Conservation (phyloP, 2,329 filamentous ascomycete genomes). For the Talaromyces sp. region DNA sequence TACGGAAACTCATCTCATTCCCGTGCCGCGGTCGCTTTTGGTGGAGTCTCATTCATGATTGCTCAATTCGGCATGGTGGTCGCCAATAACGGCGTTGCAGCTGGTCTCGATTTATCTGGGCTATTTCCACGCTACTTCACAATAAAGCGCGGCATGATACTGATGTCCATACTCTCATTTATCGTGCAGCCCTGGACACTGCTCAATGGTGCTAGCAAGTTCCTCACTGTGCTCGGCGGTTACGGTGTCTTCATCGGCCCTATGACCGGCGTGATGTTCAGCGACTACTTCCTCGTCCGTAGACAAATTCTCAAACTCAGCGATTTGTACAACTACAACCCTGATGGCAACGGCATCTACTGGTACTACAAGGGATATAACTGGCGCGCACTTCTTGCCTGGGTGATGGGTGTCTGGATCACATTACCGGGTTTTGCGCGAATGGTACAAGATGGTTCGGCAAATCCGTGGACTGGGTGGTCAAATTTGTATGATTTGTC, state of each 20-base stretch:
- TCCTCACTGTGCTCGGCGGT: constrained; percentile 9
- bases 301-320: constrained; percentile 7
- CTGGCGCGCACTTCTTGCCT: constrained; percentile 9
- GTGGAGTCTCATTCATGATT: neutral
- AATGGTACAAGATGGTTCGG: neutral
- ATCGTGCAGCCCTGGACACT: constrained; percentile 12
- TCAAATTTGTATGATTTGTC: constrained; percentile 10
- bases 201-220: neutral
- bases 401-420: constrained; percentile 7
- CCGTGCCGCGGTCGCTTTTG: constrained; percentile 6
- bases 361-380: constrained; percentile 8
- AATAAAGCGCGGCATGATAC: constrained; percentile 10
- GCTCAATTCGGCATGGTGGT: constrained; percentile 7
- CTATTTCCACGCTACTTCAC: constrained; percentile 13
- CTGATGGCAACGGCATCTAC: neutral
- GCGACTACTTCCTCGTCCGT: constrained; percentile 9
- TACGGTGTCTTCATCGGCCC: constrained; percentile 8
- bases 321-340: constrained; percentile 3
- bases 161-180: constrained; percentile 9
- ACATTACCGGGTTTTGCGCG: neutral
- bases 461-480: constrained; percentile 1
- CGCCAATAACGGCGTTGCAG: constrained; percentile 8
- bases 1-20: constrained; percentile 8
- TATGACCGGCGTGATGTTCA: constrained; percentile 5
- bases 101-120: constrained; percentile 8